These are phyloP conservation scores for Teratosphaeria zuluensis DNA, from an alignment of 2,329 filamentous ascomycete species.

Conservation along the genomic window DNA sequence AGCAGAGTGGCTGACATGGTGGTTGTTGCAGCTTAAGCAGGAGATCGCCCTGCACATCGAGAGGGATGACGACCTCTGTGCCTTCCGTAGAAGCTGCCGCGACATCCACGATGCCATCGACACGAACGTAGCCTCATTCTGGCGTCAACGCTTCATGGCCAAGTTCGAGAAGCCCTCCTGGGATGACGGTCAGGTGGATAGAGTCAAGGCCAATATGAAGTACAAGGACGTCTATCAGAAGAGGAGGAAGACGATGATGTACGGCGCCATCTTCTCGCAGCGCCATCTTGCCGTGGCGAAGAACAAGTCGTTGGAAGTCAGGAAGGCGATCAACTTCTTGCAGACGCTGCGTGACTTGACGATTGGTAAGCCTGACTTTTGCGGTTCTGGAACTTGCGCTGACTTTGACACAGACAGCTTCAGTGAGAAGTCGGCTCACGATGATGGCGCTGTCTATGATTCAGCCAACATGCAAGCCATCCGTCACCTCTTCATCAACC, in stretches of 20 bases:
- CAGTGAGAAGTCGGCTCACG: slow-evolving; percentile 11
- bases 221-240: slow-evolving; percentile 30
- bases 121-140: slow-evolving; percentile 34
- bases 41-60: slow-evolving; percentile 29
- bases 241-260: slow-evolving; percentile 16
- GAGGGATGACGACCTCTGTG: slow-evolving; percentile 34
- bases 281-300: slow-evolving; percentile 7
- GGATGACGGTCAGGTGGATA: slow-evolving; percentile 1
- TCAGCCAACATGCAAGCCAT: slow-evolving; percentile 28
- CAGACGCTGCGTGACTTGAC: slow-evolving; percentile 34
- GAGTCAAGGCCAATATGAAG: slow-evolving; percentile 17
- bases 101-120: slow-evolving; percentile 31
- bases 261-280: slow-evolving; percentile 17
- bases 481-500: slow-evolving; percentile 21
- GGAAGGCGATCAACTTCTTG: slow-evolving; percentile 15
- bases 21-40: slow-evolving; percentile 29
- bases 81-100: slow-evolving; percentile 32
- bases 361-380: slow-evolving; percentile 27
- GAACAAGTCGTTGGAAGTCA: slow-evolving; percentile 9
- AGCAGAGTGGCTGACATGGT: background rate
- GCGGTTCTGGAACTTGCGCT: background rate
- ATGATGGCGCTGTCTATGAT: slow-evolving; percentile 15
- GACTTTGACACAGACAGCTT: slow-evolving; percentile 24
- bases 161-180: slow-evolving; percentile 30
- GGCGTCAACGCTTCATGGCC: slow-evolving; percentile 35